Percentiles rank a stretch among this genome's conserved stretches.
phyloP scores from a whole-genome alignment of 2,329 filamentous ascomycete species.

The Aphanoascus verrucosus region DNA sequence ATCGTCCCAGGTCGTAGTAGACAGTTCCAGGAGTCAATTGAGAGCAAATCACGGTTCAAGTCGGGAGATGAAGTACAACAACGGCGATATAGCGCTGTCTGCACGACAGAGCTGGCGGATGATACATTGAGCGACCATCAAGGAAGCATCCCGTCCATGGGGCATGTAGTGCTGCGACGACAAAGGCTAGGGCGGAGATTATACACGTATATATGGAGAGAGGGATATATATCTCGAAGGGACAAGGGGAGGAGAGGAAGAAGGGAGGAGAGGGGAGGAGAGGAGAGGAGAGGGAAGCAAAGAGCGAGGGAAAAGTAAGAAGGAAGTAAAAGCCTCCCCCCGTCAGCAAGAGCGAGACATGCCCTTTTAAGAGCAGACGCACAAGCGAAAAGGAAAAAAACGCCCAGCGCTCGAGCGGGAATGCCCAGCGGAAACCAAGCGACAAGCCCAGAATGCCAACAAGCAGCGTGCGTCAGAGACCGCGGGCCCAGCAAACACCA shows the following conservation, averaged over 20 bases:
- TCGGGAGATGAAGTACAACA: background rate
- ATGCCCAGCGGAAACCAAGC: conserved; percentile 15
- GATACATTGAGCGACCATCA: conserved; percentile 10
- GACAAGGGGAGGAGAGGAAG: background rate
- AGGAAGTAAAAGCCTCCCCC: conserved; percentile 14
- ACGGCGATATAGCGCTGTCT: background rate
- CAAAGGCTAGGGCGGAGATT: background rate
- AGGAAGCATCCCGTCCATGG: background rate
- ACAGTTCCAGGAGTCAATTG: background rate
- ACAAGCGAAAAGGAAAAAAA: conserved; percentile 10
- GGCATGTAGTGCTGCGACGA: background rate
- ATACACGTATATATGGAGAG: background rate
- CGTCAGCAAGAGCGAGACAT: conserved; percentile 12
- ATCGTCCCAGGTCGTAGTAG: background rate
- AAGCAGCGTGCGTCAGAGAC: conserved; percentile 20
- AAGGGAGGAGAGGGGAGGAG: background rate
- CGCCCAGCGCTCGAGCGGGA: conserved; percentile 14
- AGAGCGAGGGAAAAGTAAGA: background rate
- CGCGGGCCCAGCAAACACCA: background rate
- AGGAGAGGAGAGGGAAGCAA: background rate
- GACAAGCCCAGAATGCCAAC: conserved; percentile 13
- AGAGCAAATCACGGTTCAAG: background rate
- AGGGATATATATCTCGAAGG: background rate
- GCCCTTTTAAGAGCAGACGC: conserved; percentile 14
- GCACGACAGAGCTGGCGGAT: background rate